A percentile compares a stretch with the other conserved stretches of the same genome.
These are phyloP conservation scores for Bruguiera parviflora DNA, from an alignment of 345 rosid genomes.

Conservation along the genomic window DNA sequence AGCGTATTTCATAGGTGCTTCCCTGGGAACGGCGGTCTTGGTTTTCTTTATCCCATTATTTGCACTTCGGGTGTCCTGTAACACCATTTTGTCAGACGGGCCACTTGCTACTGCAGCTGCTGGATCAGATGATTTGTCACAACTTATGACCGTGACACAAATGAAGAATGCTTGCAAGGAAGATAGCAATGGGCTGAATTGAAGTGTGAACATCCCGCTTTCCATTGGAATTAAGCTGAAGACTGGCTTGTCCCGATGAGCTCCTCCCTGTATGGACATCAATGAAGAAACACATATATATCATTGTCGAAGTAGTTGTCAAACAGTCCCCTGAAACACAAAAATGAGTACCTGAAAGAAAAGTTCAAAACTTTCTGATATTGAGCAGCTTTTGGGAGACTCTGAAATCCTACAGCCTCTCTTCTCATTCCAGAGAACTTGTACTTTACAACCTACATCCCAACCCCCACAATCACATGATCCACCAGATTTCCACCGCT, in stretches of 20 bases:
- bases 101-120: slow-evolving; percentile 1
- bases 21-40: neutral
- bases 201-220: slow-evolving; percentile 57
- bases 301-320: neutral
- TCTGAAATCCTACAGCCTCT: slow-evolving; percentile 18
- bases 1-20: slow-evolving; percentile 45
- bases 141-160: slow-evolving; percentile 45
- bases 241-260: slow-evolving; percentile 33
- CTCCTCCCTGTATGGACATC: slow-evolving; percentile 36
- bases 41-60: slow-evolving; percentile 22
- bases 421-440: slow-evolving; percentile 38
- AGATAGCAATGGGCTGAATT: slow-evolving; percentile 57
- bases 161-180: slow-evolving; percentile 71
- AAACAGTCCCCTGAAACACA: neutral
- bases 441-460: slow-evolving; percentile 84
- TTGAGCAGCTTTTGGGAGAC: slow-evolving; percentile 20
- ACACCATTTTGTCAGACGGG: slow-evolving; percentile 21
- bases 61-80: slow-evolving; percentile 21
- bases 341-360: slow-evolving; percentile 47
- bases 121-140: slow-evolving; percentile 34
- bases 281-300: slow-evolving; percentile 1
- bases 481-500: slow-evolving; percentile 75
- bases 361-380: slow-evolving; percentile 42
- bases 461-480: slow-evolving; percentile 94
- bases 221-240: slow-evolving; percentile 53